Evolutionary conservation across 768 basidiomycete genomes (phyloP).

Genomic region (Megacollybia marginata): DNA sequence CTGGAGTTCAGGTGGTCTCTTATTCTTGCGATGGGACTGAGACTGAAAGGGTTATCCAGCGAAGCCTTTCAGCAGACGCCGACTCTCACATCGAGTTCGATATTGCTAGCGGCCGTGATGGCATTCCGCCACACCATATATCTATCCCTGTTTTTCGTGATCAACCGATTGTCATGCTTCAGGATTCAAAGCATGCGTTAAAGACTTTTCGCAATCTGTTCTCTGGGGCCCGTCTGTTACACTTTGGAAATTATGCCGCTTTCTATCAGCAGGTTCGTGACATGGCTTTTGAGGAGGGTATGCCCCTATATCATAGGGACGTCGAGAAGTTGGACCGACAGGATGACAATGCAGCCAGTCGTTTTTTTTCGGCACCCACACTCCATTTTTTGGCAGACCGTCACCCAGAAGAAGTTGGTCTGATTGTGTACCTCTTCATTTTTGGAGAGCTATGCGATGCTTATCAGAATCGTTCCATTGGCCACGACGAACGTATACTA

Average conservation of each 20-base stretch:
- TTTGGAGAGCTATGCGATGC: constrained; percentile 31
- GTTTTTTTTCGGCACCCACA: constrained; percentile 13
- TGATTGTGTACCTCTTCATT: constrained; percentile 32
- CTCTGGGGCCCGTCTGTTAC: constrained; percentile 21
- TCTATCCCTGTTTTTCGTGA: no score
- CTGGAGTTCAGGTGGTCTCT: no score
- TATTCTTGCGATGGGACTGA: constrained; percentile 29
- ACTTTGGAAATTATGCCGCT: constrained; percentile 15
- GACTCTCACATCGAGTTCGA: no score
- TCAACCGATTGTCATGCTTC: constrained; percentile 17
- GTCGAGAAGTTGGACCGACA: no score
- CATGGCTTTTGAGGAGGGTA: constrained; percentile 8
- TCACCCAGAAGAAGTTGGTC: constrained; percentile 18
- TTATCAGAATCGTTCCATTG: constrained; percentile 24
- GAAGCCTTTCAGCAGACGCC: constrained; percentile 1
- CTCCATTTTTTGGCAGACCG: constrained; percentile 17
- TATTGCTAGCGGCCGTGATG: no score
- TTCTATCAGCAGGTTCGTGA: constrained; percentile 13
- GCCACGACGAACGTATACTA: constrained; percentile 17
- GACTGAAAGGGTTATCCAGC: constrained; percentile 20
- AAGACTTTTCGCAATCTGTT: constrained; percentile 25
- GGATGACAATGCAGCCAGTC: constrained; percentile 35
- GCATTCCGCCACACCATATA: no score
- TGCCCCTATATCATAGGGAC: constrained; percentile 15
- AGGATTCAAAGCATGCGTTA: constrained; percentile 25